These are phyloP conservation scores for Kodamaea fungicola DNA, from an alignment of 1,139 yeast species.

Conservation along the genomic window DNA sequence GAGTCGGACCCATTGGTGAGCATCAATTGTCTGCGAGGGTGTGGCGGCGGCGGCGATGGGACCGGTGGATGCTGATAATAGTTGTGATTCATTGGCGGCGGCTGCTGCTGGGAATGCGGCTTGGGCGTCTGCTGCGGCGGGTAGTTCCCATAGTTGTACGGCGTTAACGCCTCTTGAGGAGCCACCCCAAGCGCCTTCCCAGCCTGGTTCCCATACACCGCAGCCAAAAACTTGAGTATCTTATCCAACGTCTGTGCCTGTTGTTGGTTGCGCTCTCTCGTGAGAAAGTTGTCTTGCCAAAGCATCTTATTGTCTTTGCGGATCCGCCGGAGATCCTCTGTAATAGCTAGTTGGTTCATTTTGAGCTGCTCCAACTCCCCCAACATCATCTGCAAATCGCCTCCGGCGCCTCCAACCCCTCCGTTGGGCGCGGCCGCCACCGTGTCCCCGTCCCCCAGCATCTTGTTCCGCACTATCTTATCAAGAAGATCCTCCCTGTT, in stretches of 20 bases:
- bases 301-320: conserved; percentile 83
- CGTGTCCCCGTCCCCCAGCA: neutral
- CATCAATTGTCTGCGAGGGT: conserved; percentile 41
- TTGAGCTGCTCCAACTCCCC: conserved; percentile 75
- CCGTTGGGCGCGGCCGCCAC: neutral
- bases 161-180: conserved; percentile 15
- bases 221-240: conserved; percentile 80
- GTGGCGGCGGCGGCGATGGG: conserved; percentile 5
- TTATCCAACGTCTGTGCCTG: conserved; percentile 88
- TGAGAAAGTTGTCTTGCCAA: conserved; percentile 84
- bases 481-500: conserved; percentile 72
- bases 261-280: conserved; percentile 79
- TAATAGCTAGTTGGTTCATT: conserved; percentile 72
- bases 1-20: conserved; percentile 27
- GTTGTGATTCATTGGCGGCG: neutral
- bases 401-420: conserved; percentile 3
- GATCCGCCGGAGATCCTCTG: conserved; percentile 79
- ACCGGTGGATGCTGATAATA: conserved; percentile 7
- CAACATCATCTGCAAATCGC: conserved; percentile 45
- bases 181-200: conserved; percentile 46
- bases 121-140: conserved; percentile 4
- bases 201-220: conserved; percentile 68
- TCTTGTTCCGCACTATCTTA: conserved; percentile 53
- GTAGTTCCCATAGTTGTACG: conserved; percentile 12
- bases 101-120: conserved; percentile 7